Conservation (phyloP, 2,329 filamentous ascomycete species). For the Fusarium sp. region DNA sequence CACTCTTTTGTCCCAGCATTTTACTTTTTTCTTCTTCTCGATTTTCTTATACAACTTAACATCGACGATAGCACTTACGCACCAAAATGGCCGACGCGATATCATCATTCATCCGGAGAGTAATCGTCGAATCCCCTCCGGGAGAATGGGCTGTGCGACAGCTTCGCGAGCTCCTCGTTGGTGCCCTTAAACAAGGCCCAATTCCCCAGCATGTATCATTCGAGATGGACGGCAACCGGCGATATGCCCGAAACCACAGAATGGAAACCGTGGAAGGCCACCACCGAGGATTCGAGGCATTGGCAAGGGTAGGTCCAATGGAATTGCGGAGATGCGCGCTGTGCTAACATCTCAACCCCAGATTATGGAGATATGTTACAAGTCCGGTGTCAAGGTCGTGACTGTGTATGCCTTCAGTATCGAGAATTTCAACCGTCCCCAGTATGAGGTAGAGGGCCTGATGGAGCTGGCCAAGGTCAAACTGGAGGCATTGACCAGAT, state of each 20-base stretch:
- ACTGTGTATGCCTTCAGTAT: slow-evolving; percentile 99
- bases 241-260: slow-evolving; percentile 88
- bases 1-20: slow-evolving; percentile 25
- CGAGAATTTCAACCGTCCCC: slow-evolving; percentile 97
- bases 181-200: slow-evolving; percentile 87
- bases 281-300: slow-evolving; percentile 92
- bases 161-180: slow-evolving; percentile 86
- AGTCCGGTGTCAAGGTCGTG: slow-evolving; percentile 94
- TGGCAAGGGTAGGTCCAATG: slow-evolving; percentile 78
- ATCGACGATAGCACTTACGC: neutral
- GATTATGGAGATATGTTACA: slow-evolving; percentile 98
- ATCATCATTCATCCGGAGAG: slow-evolving; percentile 65
- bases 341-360: slow-evolving; percentile 49
- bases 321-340: slow-evolving; percentile 42
- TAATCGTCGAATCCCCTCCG: slow-evolving; percentile 89
- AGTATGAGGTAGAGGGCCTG: slow-evolving; percentile 94
- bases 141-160: slow-evolving; percentile 88
- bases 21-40: slow-evolving; percentile 22
- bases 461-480: slow-evolving; percentile 99
- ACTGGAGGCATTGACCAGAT: slow-evolving; percentile 88
- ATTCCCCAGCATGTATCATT: slow-evolving; percentile 98
- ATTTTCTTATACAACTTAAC: slow-evolving; percentile 7
- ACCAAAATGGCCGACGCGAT: slow-evolving; percentile 64
- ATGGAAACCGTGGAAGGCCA: slow-evolving; percentile 98
- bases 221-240: slow-evolving; percentile 97